These are phyloP conservation scores for Proliferodiscus dingleyae DNA, from an alignment of 2,329 filamentous ascomycete genomes.

Conservation along the genomic window DNA sequence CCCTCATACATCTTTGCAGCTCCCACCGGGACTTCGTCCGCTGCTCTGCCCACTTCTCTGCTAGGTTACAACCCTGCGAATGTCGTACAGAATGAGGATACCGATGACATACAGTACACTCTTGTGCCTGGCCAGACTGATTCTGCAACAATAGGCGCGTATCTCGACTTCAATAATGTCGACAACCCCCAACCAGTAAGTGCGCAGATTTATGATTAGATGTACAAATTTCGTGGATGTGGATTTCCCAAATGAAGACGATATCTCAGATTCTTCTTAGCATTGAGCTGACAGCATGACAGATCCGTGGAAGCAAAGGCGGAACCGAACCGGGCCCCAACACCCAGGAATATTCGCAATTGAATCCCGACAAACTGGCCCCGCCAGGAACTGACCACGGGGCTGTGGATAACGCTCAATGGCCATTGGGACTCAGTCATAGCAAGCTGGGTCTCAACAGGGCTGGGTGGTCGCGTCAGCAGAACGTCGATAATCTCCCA, in stretches of 20 bases:
- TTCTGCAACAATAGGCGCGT: slow-evolving; percentile 44
- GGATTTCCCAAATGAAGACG: not conserved
- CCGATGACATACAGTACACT: slow-evolving; percentile 34
- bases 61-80: slow-evolving; percentile 37
- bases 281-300: not conserved
- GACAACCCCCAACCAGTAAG: slow-evolving; percentile 45
- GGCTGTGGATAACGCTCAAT: slow-evolving; percentile 65
- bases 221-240: not conserved
- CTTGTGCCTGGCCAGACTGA: slow-evolving; percentile 47
- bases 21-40: slow-evolving; percentile 20
- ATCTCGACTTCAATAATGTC: slow-evolving; percentile 48
- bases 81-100: slow-evolving; percentile 32
- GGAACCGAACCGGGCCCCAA: slow-evolving; percentile 55
- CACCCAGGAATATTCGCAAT: slow-evolving; percentile 61
- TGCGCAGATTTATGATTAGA: too few species aligned
- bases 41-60: slow-evolving; percentile 25
- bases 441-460: slow-evolving; percentile 52
- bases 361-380: slow-evolving; percentile 67
- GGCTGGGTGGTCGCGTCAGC: slow-evolving; percentile 73
- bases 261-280: not conserved
- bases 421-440: slow-evolving; percentile 44
- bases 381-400: slow-evolving; percentile 71
- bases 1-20: slow-evolving; percentile 10
- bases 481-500: slow-evolving; percentile 60
- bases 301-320: slow-evolving; percentile 45